Evolutionary conservation across 352 stramenopile genomes (phyloP).

Genomic region (Achlya hypogyna): DNA sequence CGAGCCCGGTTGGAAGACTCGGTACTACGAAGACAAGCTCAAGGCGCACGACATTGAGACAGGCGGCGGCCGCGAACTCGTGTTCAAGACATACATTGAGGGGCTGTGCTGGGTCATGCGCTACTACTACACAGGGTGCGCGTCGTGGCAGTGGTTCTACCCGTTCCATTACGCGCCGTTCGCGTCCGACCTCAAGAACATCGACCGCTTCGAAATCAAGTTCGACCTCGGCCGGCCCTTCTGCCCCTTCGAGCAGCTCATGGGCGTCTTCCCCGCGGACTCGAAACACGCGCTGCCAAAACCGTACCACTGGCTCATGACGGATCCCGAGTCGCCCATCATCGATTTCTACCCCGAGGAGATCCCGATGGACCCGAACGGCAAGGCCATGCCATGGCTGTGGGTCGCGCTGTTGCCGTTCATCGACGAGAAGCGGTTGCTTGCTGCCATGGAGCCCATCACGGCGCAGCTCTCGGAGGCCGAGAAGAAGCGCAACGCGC

Average conservation of each 20-base stretch:
- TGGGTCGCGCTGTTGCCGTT: conserved; percentile 98
- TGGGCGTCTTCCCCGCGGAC: conserved; percentile 96
- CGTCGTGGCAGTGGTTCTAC: conserved; percentile 99
- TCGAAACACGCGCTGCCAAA: conserved; percentile 91
- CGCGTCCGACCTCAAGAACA: conserved; percentile 86
- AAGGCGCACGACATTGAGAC: conserved; percentile 80
- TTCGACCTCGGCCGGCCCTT: conserved; percentile 95
- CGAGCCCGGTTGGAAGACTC: conserved; percentile 95
- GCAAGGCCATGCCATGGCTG: conserved; percentile 98
- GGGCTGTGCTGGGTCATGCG: conserved; percentile 98
- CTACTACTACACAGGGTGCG: conserved; percentile 99
- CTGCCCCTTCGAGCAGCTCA: conserved; percentile 95
- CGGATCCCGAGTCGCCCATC: conserved; percentile 91
- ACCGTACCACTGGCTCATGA: conserved; percentile 94
- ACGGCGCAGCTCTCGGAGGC: conserved; percentile 58
- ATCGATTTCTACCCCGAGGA: conserved; percentile 95
- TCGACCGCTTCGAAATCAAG: conserved; percentile 82
- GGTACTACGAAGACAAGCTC: conserved; percentile 84
- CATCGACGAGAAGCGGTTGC: conserved; percentile 94
- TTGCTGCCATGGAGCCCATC: conserved; percentile 77
- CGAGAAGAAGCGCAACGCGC: conserved; percentile 77
- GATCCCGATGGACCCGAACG: conserved; percentile 96
- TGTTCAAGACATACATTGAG: conserved; percentile 96
- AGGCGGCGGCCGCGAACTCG: conserved; percentile 73
- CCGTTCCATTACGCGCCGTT: conserved; percentile 98